A percentile compares a stretch with the other conserved stretches of the same genome.
Evolutionary conservation across 805 yeast genomes (phyloP).

Genomic region (Peterozyma toletana): DNA sequence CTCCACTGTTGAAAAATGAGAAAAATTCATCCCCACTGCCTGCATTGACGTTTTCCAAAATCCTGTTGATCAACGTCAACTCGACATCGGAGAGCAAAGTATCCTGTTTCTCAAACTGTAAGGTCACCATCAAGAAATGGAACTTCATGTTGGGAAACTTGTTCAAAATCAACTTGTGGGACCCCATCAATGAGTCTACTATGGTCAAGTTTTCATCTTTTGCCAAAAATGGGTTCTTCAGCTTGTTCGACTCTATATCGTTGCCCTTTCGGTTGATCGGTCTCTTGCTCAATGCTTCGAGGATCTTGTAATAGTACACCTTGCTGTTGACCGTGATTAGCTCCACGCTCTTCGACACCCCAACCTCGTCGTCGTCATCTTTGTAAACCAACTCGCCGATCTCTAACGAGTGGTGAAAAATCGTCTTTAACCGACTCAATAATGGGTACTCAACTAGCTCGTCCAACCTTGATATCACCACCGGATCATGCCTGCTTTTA

Average conservation of each 20-base stretch:
- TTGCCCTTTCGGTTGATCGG: slow-evolving; percentile 22
- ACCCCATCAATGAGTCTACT: slow-evolving; percentile 39
- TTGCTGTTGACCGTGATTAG: too few relatives aligned
- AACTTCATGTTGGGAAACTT: slow-evolving; percentile 79
- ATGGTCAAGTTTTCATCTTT: slow-evolving; percentile 76
- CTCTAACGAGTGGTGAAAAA: slow-evolving; percentile 1
- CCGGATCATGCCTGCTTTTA: too few relatives aligned
- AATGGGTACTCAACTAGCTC: neutral
- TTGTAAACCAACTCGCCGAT: slow-evolving; percentile 1
- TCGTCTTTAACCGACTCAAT: neutral
- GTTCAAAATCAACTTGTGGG: slow-evolving; percentile 66
- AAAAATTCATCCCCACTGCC: slow-evolving; percentile 37
- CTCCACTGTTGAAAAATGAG: slow-evolving; percentile 87
- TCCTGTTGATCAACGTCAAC: slow-evolving; percentile 46
- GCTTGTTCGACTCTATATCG: slow-evolving; percentile 15
- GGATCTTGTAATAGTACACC: slow-evolving; percentile 19
- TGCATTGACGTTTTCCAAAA: slow-evolving; percentile 45
- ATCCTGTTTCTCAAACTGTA: slow-evolving; percentile 63
- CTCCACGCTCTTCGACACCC: too few relatives aligned
- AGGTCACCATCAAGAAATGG: slow-evolving; percentile 78
- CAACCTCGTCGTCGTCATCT: neutral
- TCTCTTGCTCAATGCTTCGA: slow-evolving; percentile 22
- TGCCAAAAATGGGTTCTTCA: slow-evolving; percentile 65
- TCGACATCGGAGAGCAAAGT: slow-evolving; percentile 69
- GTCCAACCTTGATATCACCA: neutral